Conservation (phyloP, 2,329 filamentous ascomycete genomes). For the Aspergillus amoenus region DNA sequence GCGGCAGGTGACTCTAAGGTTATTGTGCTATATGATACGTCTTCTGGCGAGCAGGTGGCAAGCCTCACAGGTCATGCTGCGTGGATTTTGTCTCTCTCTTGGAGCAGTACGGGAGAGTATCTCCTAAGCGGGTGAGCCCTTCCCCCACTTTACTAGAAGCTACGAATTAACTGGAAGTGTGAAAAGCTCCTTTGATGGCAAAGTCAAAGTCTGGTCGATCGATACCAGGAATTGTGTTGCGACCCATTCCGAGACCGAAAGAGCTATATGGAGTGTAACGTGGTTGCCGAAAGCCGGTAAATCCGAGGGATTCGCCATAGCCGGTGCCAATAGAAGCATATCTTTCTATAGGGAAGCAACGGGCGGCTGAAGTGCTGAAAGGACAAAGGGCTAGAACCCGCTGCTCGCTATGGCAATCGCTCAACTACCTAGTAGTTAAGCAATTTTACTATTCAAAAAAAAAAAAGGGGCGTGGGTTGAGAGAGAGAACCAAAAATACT, state of each 20-base stretch:
- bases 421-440: too few relatives aligned
- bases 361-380: constrained; percentile 50
- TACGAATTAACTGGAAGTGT: constrained; percentile 7
- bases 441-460: too few relatives aligned
- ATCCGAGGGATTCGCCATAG: constrained; percentile 72
- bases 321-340: constrained; percentile 72
- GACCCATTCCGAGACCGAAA: constrained; percentile 88
- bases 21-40: constrained; percentile 89
- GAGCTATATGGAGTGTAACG: constrained; percentile 77
- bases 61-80: constrained; percentile 76
- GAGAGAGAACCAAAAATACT: too few relatives aligned
- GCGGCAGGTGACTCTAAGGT: constrained; percentile 86
- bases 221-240: constrained; percentile 82
- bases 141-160: background rate
- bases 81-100: constrained; percentile 90
- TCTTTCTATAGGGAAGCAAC: constrained; percentile 84
- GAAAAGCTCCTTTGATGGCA: constrained; percentile 75
- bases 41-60: constrained; percentile 87
- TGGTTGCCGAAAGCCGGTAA: constrained; percentile 72
- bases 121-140: constrained; percentile 71
- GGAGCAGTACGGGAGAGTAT: constrained; percentile 91
- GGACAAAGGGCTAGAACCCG: background rate
- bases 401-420: background rate
- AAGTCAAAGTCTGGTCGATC: constrained; percentile 93
- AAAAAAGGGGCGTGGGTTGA: too few relatives aligned